Percentiles rank a stretch among this genome's conserved stretches.
These are phyloP conservation scores for Paecilomyces sp. DNA, from an alignment of 2,329 filamentous ascomycete genomes.

Conservation along the genomic window DNA sequence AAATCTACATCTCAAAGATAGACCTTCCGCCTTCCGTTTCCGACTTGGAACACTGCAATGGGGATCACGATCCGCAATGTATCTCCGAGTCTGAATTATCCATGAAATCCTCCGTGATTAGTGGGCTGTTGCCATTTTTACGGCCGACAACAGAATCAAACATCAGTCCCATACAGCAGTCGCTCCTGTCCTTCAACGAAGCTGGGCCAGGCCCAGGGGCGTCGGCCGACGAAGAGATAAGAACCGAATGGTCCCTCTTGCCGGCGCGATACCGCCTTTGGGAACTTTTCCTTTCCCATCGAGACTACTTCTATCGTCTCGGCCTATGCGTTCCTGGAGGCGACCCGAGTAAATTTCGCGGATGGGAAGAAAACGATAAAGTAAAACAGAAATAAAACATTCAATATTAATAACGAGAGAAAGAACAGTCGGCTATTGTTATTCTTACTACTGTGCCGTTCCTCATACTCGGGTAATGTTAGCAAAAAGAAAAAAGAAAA, in stretches of 20 bases:
- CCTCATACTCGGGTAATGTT: background rate
- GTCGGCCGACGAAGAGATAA: background rate
- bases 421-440: background rate
- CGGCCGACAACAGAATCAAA: background rate
- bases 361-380: background rate
- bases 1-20: slow-evolving; percentile 74
- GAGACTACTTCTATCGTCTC: slow-evolving; percentile 94
- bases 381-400: background rate
- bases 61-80: slow-evolving; percentile 64
- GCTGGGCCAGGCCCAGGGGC: background rate
- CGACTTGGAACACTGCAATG: slow-evolving; percentile 66
- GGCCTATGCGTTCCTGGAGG: slow-evolving; percentile 83
- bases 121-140: background rate
- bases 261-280: slow-evolving; percentile 67
- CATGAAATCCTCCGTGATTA: background rate
- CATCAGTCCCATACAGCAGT: background rate
- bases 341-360: slow-evolving; percentile 19
- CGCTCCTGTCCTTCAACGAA: background rate
- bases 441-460: background rate
- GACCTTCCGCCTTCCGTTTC: slow-evolving; percentile 59
- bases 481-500: slow-evolving; percentile 1
- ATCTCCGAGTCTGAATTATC: slow-evolving; percentile 53
- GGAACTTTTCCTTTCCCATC: slow-evolving; percentile 86
- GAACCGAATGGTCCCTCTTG: slow-evolving; percentile 13
- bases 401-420: slow-evolving; percentile 3